Evolutionary conservation across 495 filamentous ascomycete species (phyloP).

Genomic region (Penicillium maclennaniae): DNA sequence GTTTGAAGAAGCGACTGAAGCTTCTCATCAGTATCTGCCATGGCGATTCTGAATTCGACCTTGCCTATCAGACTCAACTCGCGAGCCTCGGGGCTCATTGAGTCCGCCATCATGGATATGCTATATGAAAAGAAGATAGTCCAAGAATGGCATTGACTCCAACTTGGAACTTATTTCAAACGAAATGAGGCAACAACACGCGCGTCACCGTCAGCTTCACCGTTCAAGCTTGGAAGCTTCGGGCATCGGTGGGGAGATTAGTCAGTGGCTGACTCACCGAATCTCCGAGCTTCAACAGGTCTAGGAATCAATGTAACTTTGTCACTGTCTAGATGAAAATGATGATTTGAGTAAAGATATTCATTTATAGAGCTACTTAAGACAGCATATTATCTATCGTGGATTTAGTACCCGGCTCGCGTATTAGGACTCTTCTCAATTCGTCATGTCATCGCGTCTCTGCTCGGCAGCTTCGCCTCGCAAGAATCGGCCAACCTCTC

Average conservation of each 20-base stretch:
- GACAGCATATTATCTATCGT: neutral
- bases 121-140: neutral
- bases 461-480: constrained; percentile 47
- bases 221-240: neutral
- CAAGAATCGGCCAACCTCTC: constrained; percentile 42
- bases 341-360: neutral
- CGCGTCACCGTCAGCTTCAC: constrained; percentile 17
- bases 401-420: neutral
- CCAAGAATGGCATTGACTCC: constrained; percentile 5
- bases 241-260: neutral
- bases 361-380: neutral
- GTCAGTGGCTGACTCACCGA: neutral
- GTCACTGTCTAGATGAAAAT: neutral
- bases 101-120: constrained; percentile 34
- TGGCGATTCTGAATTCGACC: constrained; percentile 85
- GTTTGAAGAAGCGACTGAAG: constrained; percentile 70
- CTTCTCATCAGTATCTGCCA: constrained; percentile 76
- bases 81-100: constrained; percentile 56
- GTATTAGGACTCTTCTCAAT: neutral
- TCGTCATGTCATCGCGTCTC: constrained; percentile 20
- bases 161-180: neutral
- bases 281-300: neutral
- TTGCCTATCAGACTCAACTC: constrained; percentile 87
- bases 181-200: constrained; percentile 19
- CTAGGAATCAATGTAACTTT: neutral